Evolutionary conservation across 2,329 filamentous ascomycete species (phyloP).

Genomic region (Aspergillus eucalypticola): DNA sequence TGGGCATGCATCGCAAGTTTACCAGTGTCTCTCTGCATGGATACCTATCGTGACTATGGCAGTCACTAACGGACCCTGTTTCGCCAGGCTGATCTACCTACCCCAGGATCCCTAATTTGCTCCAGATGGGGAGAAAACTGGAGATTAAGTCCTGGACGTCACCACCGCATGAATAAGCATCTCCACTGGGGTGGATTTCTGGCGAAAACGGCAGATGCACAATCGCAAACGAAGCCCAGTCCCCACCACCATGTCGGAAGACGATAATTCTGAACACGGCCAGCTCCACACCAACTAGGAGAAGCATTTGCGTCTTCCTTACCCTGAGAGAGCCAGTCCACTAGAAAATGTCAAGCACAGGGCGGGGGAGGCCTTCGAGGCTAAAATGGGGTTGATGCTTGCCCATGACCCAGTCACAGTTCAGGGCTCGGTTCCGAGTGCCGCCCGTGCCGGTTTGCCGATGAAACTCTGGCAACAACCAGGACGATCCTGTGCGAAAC

Average conservation of each 20-base stretch:
- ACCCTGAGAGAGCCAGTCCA: not conserved
- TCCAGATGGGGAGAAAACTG: not conserved
- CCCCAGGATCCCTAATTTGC: not conserved
- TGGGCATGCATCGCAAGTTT: too few species aligned
- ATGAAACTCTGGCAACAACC: slow-evolving; percentile 11
- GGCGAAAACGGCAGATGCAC: not conserved
- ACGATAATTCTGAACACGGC: not conserved
- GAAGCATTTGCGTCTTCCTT: not conserved
- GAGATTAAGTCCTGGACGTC: not conserved
- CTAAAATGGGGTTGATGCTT: not conserved
- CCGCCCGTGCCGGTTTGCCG: slow-evolving; percentile 38
- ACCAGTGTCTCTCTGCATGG: not conserved
- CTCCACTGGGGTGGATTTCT: not conserved
- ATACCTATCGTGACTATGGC: too few species aligned
- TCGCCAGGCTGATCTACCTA: not conserved
- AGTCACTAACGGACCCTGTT: too few species aligned
- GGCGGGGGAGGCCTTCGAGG: not conserved
- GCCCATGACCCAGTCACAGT: not conserved
- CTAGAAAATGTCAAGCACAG: not conserved
- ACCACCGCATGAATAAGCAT: not conserved
- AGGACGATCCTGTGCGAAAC: too few species aligned
- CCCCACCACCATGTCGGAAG: not conserved
- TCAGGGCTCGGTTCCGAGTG: slow-evolving; percentile 11
- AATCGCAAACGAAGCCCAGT: not conserved
- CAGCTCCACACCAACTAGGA: not conserved